Evolutionary conservation across 192 early-diverging fungal genomes (phyloP).

Genomic region (Phlyctochytrium arcticum): DNA sequence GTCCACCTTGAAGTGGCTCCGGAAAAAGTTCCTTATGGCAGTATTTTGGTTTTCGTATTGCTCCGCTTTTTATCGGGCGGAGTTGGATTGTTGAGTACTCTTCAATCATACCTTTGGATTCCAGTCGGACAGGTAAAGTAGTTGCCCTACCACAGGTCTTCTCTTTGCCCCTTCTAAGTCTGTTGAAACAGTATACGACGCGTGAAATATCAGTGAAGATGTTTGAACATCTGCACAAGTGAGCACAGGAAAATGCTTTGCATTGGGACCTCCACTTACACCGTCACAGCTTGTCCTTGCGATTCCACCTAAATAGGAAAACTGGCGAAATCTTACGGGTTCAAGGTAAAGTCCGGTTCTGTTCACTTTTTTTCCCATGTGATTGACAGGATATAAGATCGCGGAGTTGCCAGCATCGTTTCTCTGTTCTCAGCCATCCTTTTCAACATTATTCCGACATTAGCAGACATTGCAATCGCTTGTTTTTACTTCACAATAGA

Average conservation of each 20-base stretch:
- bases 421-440: conserved; percentile 26
- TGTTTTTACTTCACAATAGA: conserved; percentile 22
- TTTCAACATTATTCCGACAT: conserved; percentile 24
- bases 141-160: neutral
- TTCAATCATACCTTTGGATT: conserved; percentile 86
- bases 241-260: neutral
- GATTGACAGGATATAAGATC: conserved; percentile 68
- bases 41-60: conserved; percentile 60
- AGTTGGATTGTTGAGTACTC: conserved; percentile 63
- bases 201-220: conserved; percentile 82
- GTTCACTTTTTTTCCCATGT: conserved; percentile 55
- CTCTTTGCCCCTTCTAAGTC: neutral
- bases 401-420: conserved; percentile 62
- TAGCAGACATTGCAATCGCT: conserved; percentile 18
- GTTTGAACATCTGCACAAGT: conserved; percentile 81
- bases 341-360: conserved; percentile 31
- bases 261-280: neutral
- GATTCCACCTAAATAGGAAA: conserved; percentile 91
- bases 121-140: conserved; percentile 70
- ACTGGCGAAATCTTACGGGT: conserved; percentile 93
- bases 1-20: neutral
- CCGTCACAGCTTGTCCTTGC: conserved; percentile 64
- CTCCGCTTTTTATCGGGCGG: conserved; percentile 73
- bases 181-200: conserved; percentile 66
- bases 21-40: conserved; percentile 43